Conservation (phyloP, 768 basidiomycete species). For the Boletus sensibilis region DNA sequence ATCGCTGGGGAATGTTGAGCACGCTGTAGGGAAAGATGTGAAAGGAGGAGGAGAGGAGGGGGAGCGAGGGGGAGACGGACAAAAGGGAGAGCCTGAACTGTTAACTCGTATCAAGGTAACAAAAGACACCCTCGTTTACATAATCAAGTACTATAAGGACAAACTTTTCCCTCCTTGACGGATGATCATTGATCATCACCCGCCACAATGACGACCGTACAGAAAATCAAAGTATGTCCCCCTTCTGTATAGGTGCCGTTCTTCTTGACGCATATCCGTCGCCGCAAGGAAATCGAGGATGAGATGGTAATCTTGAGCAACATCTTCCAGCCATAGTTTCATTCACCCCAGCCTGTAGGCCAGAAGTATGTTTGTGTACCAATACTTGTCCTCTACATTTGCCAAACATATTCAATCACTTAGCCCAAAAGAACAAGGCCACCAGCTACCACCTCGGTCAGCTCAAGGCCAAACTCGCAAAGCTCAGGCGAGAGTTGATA, state of each 20-base stretch:
- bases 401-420: constrained; percentile 14
- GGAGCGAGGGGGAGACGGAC: neutral
- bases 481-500: constrained; percentile 92
- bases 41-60: constrained; percentile 15
- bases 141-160: constrained; percentile 2
- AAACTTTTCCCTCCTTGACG: too few relatives aligned
- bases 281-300: constrained; percentile 85
- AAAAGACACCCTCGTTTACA: constrained; percentile 9
- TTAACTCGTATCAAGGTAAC: constrained; percentile 14
- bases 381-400: constrained; percentile 9
- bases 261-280: constrained; percentile 10
- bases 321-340: constrained; percentile 19
- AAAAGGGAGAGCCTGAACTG: constrained; percentile 7
- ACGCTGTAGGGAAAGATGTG: constrained; percentile 19
- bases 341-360: constrained; percentile 47
- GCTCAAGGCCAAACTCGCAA: constrained; percentile 97
- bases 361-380: constrained; percentile 59
- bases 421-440: constrained; percentile 95
- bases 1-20: constrained; percentile 2
- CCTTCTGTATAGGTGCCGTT: constrained; percentile 17
- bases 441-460: constrained; percentile 95
- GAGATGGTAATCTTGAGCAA: constrained; percentile 71
- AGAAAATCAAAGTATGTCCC: constrained; percentile 75
- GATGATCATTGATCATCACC: neutral
- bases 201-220: constrained; percentile 74